Evolutionary conservation across 2,329 filamentous ascomycete species (phyloP), one percentile per base, ranked within the genome.

Genomic region (Fusarium staphyleae): DNA sequence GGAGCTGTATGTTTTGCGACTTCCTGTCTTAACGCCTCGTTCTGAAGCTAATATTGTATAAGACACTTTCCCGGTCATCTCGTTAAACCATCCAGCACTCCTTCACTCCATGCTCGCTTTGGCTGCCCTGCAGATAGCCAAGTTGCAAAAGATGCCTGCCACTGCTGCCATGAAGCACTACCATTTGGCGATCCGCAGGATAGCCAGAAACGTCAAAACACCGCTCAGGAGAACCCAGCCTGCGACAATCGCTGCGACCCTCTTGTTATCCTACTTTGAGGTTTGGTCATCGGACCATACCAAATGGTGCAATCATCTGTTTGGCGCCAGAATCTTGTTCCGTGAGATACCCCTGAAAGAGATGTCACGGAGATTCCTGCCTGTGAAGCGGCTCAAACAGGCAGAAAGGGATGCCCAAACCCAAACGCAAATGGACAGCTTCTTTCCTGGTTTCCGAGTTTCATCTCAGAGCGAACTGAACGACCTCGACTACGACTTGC

Each of bases 251-350:
- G 93, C 93, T 7, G 92, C 93, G 2, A 92, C 91, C 0, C 78
- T 97, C 29, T 77, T 98, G 7, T 81, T 99, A 7, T 91, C 87
- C 0, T 98, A 92, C 71, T 98, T 96, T 67, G 95, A 98, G 71
- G 90, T 97, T 14, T 95, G 93, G 87, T 89, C 89, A 29, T 93
- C 92, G 16, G 93, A 99, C 63, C 93, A 98, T 66, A 87, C 89
- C 48, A 96, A 96, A 71, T 99, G 95, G 95, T 95, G 90, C 67
- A 93, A 90, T 57, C 95, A 98, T 74, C 78, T 98, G 30, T 85
- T 90, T 40, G 95, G 95, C 11, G 90, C 91, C 9, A 87, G 88
- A 33, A 88, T 93, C 58, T 81, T 98, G 24, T 81, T 98, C 19
- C 83, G 85, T 45, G 93, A 98, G 69, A 89, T 96, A 34, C 88